A percentile compares a stretch with the other conserved stretches of the same genome.
phyloP scores from a whole-genome alignment of 495 filamentous ascomycete genomes.

The Podospora comata region DNA sequence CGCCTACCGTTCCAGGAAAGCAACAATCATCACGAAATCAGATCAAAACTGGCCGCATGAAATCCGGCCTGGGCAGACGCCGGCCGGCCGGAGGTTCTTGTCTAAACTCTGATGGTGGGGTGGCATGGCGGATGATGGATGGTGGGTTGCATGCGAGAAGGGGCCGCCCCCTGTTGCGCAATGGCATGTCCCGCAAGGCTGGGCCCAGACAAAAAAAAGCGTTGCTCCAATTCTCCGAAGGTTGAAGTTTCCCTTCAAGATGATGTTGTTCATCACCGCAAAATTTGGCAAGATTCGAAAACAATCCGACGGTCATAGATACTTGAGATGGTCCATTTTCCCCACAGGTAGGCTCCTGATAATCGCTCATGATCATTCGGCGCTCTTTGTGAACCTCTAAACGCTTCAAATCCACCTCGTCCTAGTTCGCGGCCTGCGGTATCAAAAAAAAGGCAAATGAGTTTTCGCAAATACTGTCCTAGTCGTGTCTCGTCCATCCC shows the following conservation, averaged over 20 bases:
- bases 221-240: constrained; percentile 2
- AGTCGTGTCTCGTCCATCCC: neutral
- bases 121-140: neutral
- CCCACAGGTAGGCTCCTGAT: neutral
- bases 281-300: neutral
- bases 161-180: neutral
- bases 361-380: neutral
- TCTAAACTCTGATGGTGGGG: constrained; percentile 2
- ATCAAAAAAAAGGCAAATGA: neutral
- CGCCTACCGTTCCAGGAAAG: neutral
- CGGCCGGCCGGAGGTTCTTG: too few relatives aligned
- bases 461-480: neutral
- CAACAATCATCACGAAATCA: neutral
- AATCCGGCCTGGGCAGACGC: neutral
- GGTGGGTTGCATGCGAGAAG: constrained; percentile 1
- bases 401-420: neutral
- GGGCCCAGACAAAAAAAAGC: constrained; percentile 7
- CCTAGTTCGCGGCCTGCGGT: neutral
- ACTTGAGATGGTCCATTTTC: neutral
- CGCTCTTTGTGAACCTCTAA: neutral
- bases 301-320: neutral
- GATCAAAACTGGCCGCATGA: neutral
- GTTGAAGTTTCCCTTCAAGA: neutral
- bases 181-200: constrained; percentile 9
- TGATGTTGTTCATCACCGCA: neutral